Evolutionary conservation across 1,284 basidiomycete species (phyloP).

Genomic region (Ustilago loliicola): DNA sequence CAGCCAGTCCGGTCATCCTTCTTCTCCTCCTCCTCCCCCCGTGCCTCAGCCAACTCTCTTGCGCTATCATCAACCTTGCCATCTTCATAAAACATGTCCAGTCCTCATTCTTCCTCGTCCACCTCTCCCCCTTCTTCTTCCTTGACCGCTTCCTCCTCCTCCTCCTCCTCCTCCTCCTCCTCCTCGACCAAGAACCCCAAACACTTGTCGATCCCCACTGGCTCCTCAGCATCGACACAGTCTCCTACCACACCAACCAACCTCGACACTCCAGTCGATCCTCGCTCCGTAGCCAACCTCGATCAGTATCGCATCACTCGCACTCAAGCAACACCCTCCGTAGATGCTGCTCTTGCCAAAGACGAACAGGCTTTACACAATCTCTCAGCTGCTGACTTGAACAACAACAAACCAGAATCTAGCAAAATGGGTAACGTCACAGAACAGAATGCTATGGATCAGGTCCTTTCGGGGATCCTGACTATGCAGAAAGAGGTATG

Average conservation of each 20-base stretch:
- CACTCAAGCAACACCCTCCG: constrained; percentile 4
- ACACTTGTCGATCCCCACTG: constrained; percentile 26
- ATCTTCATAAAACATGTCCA: constrained; percentile 2
- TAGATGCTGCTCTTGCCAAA: constrained; percentile 9
- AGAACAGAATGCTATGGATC: constrained; percentile 45
- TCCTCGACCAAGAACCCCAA: constrained; percentile 15
- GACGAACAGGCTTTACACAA: constrained; percentile 34
- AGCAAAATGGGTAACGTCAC: constrained; percentile 41
- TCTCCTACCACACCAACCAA: constrained; percentile 39
- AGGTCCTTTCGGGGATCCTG: constrained; percentile 62
- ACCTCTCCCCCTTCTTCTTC: background rate
- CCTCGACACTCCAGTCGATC: constrained; percentile 11
- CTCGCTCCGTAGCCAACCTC: constrained; percentile 10
- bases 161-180: constrained; percentile 4
- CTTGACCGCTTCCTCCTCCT: background rate
- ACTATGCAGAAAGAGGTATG: constrained; percentile 65
- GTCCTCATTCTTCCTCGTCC: background rate
- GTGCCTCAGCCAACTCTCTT: background rate
- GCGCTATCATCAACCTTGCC: constrained; percentile 1
- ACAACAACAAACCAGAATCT: background rate
- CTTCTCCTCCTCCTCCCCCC: background rate
- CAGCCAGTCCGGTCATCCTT: too few relatives aligned
- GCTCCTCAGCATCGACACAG: background rate
- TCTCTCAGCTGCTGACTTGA: constrained; percentile 19
- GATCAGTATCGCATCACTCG: constrained; percentile 12